Evolutionary conservation across 116 monocot genomes (phyloP), one percentile per base, ranked within the genome.

Genomic region (Zostera marina): DNA sequence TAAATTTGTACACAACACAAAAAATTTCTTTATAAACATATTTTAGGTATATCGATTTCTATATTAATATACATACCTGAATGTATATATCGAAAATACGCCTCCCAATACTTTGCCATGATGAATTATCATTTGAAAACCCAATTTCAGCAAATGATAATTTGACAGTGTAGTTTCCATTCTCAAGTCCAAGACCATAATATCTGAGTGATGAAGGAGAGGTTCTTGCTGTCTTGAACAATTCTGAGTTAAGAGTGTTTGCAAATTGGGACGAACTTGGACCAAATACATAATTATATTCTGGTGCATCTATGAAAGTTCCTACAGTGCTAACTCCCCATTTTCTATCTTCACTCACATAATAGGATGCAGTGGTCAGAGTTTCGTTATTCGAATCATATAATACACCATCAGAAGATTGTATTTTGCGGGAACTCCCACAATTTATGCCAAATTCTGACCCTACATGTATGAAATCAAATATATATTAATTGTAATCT

Each of bases 241-340:
- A 44, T 43, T 87, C 79, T 47, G 72, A 10, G 64, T 77, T 72
- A 22, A 72, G 60, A 32, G 86, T 81, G 41, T 77, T 81, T 26
- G n/a, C 64, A 20, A 84, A 79, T 44, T 79, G 76, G 24, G 67
- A 46, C 19, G 63, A 56, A 53, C 55, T 72, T 21, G 7, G n/a
- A n/a, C n/a, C n/a, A n/a, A n/a, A n/a, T n/a, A n/a, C n/a, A n/a
- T n/a, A n/a, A n/a, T n/a, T n/a, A n/a, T n/a, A n/a, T n/a, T 63
- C 69, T 3, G 58, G 1, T n/a, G 88, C 38, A 45, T 73, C 83
- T 19, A 58, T 42, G 62, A 87, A 93, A 7, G 17, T 68, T 41
- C 93, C 93, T 24, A 75, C 71, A 60, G 56, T 87, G 66, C 84
- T 81, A 24, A 84, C 79, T 17, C 66, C 88, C 93, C 93, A 93